Conservation (phyloP, 225 moss, liverwort and hornwort species). For the Lunularia cruciata region DNA sequence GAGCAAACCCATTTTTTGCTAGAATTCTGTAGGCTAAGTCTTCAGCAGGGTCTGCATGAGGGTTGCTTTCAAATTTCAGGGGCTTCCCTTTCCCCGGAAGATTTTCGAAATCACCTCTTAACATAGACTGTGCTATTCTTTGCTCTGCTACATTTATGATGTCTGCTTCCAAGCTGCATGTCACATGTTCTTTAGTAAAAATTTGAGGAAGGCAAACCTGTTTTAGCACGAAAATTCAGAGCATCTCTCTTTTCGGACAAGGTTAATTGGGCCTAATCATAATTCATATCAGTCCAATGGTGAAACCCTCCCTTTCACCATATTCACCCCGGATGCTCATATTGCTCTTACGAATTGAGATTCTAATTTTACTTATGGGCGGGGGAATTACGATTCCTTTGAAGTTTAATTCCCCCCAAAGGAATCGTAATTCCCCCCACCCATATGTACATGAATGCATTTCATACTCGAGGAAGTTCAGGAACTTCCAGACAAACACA, state of each 20-base stretch:
- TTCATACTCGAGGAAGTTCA: background rate
- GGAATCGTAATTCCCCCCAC: no score
- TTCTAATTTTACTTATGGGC: no score
- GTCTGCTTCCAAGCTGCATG: constrained; percentile 47
- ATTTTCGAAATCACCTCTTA: constrained; percentile 55
- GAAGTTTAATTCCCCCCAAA: no score
- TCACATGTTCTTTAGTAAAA: constrained; percentile 3
- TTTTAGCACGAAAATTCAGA: no score
- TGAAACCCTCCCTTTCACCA: no score
- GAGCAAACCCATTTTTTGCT: constrained; percentile 54
- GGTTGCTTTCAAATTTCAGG: constrained; percentile 36
- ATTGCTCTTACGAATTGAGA: no score
- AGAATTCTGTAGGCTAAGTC: constrained; percentile 53
- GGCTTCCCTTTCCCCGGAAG: constrained; percentile 54
- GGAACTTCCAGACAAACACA: no score
- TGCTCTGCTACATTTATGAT: constrained; percentile 53
- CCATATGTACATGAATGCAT: background rate
- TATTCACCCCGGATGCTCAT: no score
- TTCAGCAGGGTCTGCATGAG: constrained; percentile 53
- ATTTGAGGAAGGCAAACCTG: background rate
- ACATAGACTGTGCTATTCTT: constrained; percentile 44
- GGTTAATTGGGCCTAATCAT: no score
- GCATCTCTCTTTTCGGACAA: no score
- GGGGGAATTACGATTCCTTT: no score
- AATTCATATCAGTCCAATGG: no score